phyloP scores from a whole-genome alignment of 2,329 filamentous ascomycete species.

The Sporothrix curviconia region DNA sequence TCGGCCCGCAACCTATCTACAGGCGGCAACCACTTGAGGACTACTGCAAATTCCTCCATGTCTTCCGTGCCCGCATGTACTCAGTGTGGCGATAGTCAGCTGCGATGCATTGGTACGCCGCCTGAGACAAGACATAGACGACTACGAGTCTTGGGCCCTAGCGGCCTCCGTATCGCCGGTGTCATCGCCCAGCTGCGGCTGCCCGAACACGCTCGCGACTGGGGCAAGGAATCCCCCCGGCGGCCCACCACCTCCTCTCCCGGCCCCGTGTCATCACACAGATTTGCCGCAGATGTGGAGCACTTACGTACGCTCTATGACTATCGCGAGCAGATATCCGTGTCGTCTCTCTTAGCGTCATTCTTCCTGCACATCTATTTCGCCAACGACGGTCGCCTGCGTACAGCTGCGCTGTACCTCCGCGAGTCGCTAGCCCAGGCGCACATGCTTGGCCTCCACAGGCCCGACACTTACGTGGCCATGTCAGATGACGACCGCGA shows the following conservation, averaged over 20 bases:
- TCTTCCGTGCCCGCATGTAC: not conserved
- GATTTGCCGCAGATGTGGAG: not conserved
- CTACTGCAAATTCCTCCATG: not conserved
- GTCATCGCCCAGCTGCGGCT: not conserved
- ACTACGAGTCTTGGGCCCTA: not conserved
- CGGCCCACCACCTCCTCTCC: not conserved
- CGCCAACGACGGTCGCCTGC: not conserved
- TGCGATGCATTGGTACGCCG: not conserved
- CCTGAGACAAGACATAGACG: not conserved
- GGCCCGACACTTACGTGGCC: not conserved
- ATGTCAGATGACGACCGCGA: not conserved
- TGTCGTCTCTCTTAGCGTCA: not conserved
- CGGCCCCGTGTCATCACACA: not conserved
- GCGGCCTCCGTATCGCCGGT: not conserved
- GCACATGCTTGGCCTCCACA: not conserved
- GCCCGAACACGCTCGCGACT: not conserved
- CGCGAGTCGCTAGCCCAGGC: not conserved
- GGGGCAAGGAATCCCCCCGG: not conserved
- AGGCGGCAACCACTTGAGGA: not conserved
- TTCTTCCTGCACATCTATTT: not conserved
- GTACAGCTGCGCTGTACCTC: not conserved
- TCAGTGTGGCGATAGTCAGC: not conserved
- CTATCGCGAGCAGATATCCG: not conserved
- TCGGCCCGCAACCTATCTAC: not conserved
- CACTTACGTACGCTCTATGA: not conserved